A percentile compares a stretch with the other conserved stretches of the same genome.
Evolutionary conservation across 2,329 filamentous ascomycete genomes (phyloP).

Genomic region (Scedosporium aurantiacum): DNA sequence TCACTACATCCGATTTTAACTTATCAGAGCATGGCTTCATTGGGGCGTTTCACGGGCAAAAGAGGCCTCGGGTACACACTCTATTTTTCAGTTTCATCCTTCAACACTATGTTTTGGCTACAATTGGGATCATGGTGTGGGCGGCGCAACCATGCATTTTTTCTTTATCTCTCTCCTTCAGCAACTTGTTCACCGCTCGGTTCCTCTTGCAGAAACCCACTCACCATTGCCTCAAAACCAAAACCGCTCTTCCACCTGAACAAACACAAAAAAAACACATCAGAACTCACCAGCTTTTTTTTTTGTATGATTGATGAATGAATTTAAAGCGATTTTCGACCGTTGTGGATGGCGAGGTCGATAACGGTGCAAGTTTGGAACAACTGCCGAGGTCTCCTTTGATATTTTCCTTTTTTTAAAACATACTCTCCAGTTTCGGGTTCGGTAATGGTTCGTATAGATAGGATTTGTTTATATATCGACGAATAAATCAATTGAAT

Average conservation of each 20-base stretch:
- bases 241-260: not conserved
- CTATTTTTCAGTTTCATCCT: not conserved
- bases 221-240: not conserved
- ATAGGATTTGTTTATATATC: no score
- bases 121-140: not conserved
- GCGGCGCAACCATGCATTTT: conserved; percentile 5
- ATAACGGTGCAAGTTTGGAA: not conserved
- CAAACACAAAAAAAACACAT: not conserved
- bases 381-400: no score
- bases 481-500: no score
- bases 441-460: no score
- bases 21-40: not conserved
- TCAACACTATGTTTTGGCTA: not conserved
- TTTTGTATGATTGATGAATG: not conserved
- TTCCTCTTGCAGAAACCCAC: not conserved
- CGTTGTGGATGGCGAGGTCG: not conserved
- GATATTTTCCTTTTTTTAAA: no score
- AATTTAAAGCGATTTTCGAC: not conserved
- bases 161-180: not conserved
- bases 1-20: not conserved
- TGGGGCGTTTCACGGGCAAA: not conserved
- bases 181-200: not conserved
- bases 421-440: no score
- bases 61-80: not conserved
- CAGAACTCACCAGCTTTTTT: not conserved